Percentiles rank a stretch among this genome's conserved stretches.
Conservation (phyloP, 2,329 filamentous ascomycete genomes). For the Clonostachys rhizophaga region DNA sequence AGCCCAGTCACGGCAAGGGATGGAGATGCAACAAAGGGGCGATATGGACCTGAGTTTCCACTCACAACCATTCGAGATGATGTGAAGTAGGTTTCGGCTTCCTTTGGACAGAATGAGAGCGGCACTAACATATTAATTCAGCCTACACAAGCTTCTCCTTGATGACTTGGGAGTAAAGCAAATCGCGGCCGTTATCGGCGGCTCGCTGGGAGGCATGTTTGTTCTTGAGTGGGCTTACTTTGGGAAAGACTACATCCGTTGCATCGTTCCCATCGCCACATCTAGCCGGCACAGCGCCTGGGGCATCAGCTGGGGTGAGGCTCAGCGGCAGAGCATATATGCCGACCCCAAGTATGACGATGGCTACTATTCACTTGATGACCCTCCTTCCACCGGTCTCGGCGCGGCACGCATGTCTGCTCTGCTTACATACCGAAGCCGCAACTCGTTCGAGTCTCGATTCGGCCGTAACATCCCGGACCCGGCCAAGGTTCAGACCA, state of each 20-base stretch:
- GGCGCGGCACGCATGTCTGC: slow-evolving; percentile 96
- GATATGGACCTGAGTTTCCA: slow-evolving; percentile 94
- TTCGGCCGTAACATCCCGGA: slow-evolving; percentile 94
- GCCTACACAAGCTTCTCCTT: slow-evolving; percentile 73
- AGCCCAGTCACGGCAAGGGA: slow-evolving; percentile 87
- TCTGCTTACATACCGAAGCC: slow-evolving; percentile 89
- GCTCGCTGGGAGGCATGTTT: slow-evolving; percentile 85
- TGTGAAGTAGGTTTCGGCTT: slow-evolving; percentile 64
- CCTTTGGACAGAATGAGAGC: not conserved
- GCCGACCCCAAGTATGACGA: slow-evolving; percentile 98
- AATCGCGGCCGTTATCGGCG: slow-evolving; percentile 74
- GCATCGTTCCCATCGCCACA: slow-evolving; percentile 78
- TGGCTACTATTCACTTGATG: slow-evolving; percentile 85
- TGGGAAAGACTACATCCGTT: slow-evolving; percentile 78
- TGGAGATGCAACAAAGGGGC: slow-evolving; percentile 66
- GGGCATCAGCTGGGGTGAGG: slow-evolving; percentile 89
- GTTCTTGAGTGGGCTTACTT: slow-evolving; percentile 91
- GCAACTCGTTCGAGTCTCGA: slow-evolving; percentile 92
- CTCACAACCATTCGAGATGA: slow-evolving; percentile 94
- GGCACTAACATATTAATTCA: slow-evolving; percentile 18
- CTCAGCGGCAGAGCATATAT: slow-evolving; percentile 90
- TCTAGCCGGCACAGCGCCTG: slow-evolving; percentile 82
- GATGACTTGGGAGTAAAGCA: slow-evolving; percentile 77
- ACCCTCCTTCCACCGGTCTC: slow-evolving; percentile 81
- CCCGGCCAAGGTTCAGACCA: slow-evolving; percentile 75